These are phyloP conservation scores for Anthostomella pinea DNA, from an alignment of 2,329 filamentous ascomycete species.

Conservation along the genomic window DNA sequence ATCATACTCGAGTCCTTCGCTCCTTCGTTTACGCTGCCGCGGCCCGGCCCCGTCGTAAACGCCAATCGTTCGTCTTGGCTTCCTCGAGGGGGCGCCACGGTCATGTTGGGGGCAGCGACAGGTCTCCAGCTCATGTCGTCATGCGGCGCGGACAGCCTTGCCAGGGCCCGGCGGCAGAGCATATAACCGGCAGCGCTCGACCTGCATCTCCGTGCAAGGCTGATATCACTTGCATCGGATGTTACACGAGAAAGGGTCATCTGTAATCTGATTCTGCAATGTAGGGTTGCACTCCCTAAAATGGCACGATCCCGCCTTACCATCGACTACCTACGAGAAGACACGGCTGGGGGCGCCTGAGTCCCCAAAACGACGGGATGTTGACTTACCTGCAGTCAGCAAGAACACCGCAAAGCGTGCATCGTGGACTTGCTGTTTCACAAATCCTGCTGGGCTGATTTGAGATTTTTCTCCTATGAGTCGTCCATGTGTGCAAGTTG, in stretches of 20 bases:
- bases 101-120: too few relatives aligned
- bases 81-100: conserved; percentile 5
- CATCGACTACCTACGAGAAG: conserved; percentile 1
- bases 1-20: conserved; percentile 18
- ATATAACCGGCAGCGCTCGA: not conserved
- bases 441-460: too few relatives aligned
- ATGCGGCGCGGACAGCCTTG: conserved; percentile 14
- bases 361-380: too few relatives aligned
- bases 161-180: not conserved
- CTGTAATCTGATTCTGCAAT: conserved; percentile 8
- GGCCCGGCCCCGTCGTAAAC: conserved; percentile 14
- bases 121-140: not conserved
- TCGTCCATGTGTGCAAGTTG: too few relatives aligned
- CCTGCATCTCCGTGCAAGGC: conserved; percentile 10
- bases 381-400: too few relatives aligned
- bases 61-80: conserved; percentile 9
- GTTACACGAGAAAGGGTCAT: conserved; percentile 10
- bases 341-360: not conserved
- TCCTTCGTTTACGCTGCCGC: conserved; percentile 20
- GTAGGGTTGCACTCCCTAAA: conserved; percentile 10
- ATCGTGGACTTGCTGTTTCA: too few relatives aligned
- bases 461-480: too few relatives aligned
- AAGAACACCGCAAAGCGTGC: too few relatives aligned
- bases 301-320: conserved; percentile 1
- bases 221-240: conserved; percentile 12